Evolutionary conservation across 805 yeast species (phyloP).

Genomic region (Peterozyma xylosa): DNA sequence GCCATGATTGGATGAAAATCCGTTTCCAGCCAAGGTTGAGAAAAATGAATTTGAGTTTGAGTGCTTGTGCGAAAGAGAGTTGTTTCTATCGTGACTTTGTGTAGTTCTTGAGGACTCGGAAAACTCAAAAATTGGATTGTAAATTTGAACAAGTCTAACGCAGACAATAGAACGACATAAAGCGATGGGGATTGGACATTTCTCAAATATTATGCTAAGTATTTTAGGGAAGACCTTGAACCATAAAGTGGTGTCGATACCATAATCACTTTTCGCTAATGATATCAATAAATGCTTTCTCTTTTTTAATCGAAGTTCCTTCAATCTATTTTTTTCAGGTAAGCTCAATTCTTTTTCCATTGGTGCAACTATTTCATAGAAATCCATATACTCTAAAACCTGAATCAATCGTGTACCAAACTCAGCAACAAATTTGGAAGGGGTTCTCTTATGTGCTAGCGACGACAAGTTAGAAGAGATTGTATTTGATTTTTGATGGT

Average conservation of each 20-base stretch:
- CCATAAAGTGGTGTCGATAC: conserved; percentile 97
- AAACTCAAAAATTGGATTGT: conserved; percentile 54
- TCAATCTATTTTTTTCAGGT: conserved; percentile 70
- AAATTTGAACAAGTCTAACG: conserved; percentile 78
- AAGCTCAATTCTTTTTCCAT: conserved; percentile 48
- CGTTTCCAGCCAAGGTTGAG: not conserved
- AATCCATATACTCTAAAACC: conserved; percentile 64
- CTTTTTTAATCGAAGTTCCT: conserved; percentile 49
- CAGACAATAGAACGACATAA: conserved; percentile 88
- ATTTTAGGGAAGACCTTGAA: conserved; percentile 77
- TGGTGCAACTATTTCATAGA: conserved; percentile 51
- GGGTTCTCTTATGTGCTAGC: conserved; percentile 43
- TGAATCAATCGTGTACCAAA: conserved; percentile 72
- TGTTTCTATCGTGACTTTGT: conserved; percentile 7
- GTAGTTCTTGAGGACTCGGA: conserved; percentile 29
- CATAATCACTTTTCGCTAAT: conserved; percentile 86
- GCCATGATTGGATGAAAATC: not conserved
- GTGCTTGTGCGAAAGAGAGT: conserved; percentile 11
- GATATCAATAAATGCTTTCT: conserved; percentile 64
- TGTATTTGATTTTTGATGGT: conserved; percentile 2
- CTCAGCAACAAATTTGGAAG: conserved; percentile 72
- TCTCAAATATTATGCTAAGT: conserved; percentile 61
- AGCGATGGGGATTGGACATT: conserved; percentile 91
- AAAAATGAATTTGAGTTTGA: conserved; percentile 3
- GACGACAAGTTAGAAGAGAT: not conserved